Percentiles rank a stretch among this genome's conserved stretches.
Evolutionary conservation across 257 asterid genomes (phyloP).

Genomic region (Datura wrightii): DNA sequence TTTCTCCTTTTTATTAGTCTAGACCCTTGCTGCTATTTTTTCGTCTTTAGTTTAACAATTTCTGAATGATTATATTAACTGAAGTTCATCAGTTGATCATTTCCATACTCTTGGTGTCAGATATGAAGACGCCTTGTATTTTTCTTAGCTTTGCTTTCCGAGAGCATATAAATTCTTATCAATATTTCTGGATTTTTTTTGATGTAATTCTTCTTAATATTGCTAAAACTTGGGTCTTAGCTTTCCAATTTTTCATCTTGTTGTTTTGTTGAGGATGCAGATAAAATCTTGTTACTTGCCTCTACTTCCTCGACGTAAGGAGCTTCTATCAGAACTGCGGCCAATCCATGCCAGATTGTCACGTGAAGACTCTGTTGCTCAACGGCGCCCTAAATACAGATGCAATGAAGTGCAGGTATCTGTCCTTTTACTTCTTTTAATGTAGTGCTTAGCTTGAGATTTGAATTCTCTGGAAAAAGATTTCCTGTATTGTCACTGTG

Average conservation of each 20-base stretch:
- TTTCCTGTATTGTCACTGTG: background rate
- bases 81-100: constrained; percentile 14
- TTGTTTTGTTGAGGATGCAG: constrained; percentile 45
- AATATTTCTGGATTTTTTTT: background rate
- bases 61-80: background rate
- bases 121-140: background rate
- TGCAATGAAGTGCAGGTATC: constrained; percentile 85
- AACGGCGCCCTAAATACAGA: constrained; percentile 72
- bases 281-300: constrained; percentile 72
- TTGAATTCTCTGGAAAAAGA: background rate
- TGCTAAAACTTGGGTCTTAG: background rate
- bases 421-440: background rate
- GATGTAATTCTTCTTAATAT: background rate
- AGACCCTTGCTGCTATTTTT: background rate
- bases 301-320: constrained; percentile 66
- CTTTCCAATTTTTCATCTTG: constrained; percentile 28
- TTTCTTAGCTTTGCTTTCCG: constrained; percentile 14
- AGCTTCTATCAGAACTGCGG: constrained; percentile 69
- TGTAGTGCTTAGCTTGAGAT: background rate
- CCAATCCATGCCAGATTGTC: constrained; percentile 69
- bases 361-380: constrained; percentile 53
- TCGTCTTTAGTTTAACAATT: constrained; percentile 11
- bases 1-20: constrained; percentile 8
- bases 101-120: background rate
- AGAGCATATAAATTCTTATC: background rate